Evolutionary conservation across 1,139 yeast species (phyloP).

Genomic region (Blastobotrys malaysiensis): DNA sequence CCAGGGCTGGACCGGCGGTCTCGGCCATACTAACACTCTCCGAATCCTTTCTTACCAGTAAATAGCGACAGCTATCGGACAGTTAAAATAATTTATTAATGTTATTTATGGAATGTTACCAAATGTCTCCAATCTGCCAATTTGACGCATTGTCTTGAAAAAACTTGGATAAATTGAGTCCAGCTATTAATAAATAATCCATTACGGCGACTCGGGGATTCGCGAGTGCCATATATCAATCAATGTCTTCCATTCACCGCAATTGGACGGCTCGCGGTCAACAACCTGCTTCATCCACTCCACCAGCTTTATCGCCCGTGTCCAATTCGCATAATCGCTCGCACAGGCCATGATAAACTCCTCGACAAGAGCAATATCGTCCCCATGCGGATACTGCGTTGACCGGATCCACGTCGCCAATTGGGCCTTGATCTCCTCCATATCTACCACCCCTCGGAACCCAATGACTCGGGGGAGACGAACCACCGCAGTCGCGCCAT

Average conservation of each 20-base stretch:
- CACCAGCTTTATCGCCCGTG: conserved; percentile 17
- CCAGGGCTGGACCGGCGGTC: conserved; percentile 99
- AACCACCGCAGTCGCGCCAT: background rate
- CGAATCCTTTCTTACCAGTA: conserved; percentile 44
- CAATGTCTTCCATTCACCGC: background rate
- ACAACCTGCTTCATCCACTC: conserved; percentile 17
- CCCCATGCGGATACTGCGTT: conserved; percentile 46
- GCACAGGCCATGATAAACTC: conserved; percentile 18
- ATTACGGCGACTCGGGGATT: background rate
- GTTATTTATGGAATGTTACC: background rate
- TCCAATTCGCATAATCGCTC: conserved; percentile 23
- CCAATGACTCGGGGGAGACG: background rate
- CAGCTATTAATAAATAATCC: no score
- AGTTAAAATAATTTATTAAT: background rate
- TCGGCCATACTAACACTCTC: conserved; percentile 98
- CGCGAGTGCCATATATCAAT: background rate
- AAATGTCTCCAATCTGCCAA: background rate
- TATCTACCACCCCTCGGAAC: background rate
- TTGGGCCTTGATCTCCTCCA: background rate
- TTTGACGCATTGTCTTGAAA: background rate
- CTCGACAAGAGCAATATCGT: conserved; percentile 40
- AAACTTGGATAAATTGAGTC: no score
- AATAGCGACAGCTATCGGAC: background rate
- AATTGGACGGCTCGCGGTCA: background rate
- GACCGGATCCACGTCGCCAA: conserved; percentile 48